Percentiles rank a stretch among this genome's conserved stretches.
phyloP scores from a whole-genome alignment of 768 basidiomycete species.

The Kwoniella sp. region DNA sequence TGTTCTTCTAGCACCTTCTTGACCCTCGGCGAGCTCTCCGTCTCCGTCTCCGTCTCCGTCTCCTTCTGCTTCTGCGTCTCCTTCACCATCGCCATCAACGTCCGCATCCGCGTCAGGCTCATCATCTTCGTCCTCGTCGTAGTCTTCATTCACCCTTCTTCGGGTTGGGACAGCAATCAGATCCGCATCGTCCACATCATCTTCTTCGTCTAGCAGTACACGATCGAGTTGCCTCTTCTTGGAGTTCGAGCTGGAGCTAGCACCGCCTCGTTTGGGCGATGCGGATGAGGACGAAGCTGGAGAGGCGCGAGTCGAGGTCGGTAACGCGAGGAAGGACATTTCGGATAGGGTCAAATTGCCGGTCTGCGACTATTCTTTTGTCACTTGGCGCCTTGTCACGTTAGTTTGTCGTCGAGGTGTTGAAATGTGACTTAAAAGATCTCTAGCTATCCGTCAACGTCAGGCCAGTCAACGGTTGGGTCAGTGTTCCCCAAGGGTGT shows the following conservation, averaged over 20 bases:
- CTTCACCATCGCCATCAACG: slow-evolving; percentile 19
- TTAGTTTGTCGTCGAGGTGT: no score
- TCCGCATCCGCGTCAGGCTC: slow-evolving; percentile 17
- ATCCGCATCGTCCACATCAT: slow-evolving; percentile 40
- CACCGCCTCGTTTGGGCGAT: slow-evolving; percentile 10
- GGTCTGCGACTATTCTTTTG: no score
- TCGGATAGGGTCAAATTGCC: neutral
- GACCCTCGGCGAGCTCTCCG: slow-evolving; percentile 9
- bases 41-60: slow-evolving; percentile 14
- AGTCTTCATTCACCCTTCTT: slow-evolving; percentile 27
- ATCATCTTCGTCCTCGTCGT: slow-evolving; percentile 25
- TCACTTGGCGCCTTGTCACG: no score
- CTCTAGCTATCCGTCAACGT: no score
- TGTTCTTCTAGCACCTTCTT: slow-evolving; percentile 12
- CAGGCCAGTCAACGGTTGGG: no score
- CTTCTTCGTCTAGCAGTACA: slow-evolving; percentile 30
- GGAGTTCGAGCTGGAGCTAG: neutral
- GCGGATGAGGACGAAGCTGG: slow-evolving; percentile 12
- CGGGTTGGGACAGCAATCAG: slow-evolving; percentile 24
- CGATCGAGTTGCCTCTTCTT: slow-evolving; percentile 15
- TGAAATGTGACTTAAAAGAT: no score
- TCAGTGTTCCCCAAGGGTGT: no score
- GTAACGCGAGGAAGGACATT: slow-evolving; percentile 17
- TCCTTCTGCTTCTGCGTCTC: slow-evolving; percentile 13
- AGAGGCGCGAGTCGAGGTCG: slow-evolving; percentile 11